Base-by-base conservation (phyloP, 768 basidiomycete genomes). In the Pulveroboletus sp. region DNA sequence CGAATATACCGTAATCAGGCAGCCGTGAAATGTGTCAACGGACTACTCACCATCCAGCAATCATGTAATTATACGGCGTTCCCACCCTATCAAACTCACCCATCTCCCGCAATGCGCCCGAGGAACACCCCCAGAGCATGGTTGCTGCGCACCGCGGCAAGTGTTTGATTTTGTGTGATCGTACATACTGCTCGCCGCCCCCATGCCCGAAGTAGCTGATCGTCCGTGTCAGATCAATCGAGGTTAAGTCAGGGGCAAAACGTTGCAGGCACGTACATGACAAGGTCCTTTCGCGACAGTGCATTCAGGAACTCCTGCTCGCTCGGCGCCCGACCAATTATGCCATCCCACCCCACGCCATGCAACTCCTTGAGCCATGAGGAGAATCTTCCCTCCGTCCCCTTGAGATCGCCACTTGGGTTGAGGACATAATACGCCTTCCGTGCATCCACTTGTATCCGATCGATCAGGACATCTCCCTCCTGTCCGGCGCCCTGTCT, bases 71-170 rank as follows among this genome's bases (percentile, higher is more conserved):
- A 66, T 89, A 84, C 1, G 96, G 92, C 13, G 92, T 97, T 17
- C 96, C 96, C 13, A 81, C 78, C 9, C 90, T 77, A 61, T 98
- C 96, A 60, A 93, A 94, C 57, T 96, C 92, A 4, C 96, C 96
- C 82, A 91, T 90, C 42, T 95, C 90, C 48, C 79, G 77, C 54
- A 99, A 67, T 1, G 80, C 71, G 9, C 95, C 96, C 0, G 94
- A 97, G 0, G 96, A 99, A 73, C 96, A 99, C 1, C 96, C 96
- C 96, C 95, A 99, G 4, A 99, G 78, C 91, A 98, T 93, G 1
- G 89, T 88, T 13, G 86, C 86, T 7, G 96, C 94, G 64, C 96
- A 98, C n/a, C 77, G 76, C 1, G 80, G 78, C 31, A 98, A 74
- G 51, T 85, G 79, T 8, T 90, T 78, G 46, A 99, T 81, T 60